Evolutionary conservation across 140 eudicot genomes (phyloP).

Genomic region (Flaveria floridana): DNA sequence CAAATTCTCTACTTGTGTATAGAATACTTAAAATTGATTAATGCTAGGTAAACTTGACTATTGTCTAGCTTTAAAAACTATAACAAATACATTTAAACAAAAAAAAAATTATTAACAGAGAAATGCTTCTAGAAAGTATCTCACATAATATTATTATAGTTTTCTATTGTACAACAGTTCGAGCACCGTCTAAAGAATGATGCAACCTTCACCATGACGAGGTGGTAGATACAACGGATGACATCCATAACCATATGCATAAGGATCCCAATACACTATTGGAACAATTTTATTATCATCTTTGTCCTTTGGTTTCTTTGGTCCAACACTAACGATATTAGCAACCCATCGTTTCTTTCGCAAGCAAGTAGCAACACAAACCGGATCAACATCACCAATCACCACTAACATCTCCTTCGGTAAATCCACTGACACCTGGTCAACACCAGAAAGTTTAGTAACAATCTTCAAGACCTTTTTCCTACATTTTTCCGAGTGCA

Average conservation of each 20-base stretch:
- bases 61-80: too few relatives aligned
- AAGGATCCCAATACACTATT: background rate
- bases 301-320: slow-evolving; percentile 24
- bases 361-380: slow-evolving; percentile 34
- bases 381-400: slow-evolving; percentile 55
- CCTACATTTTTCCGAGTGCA: slow-evolving; percentile 45
- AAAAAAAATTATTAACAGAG: too few relatives aligned
- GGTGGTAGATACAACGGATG: slow-evolving; percentile 7
- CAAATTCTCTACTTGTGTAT: background rate
- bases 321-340: slow-evolving; percentile 50
- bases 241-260: slow-evolving; percentile 5
- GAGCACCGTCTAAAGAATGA: slow-evolving; percentile 15
- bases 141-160: too few relatives aligned
- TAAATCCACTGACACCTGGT: slow-evolving; percentile 32
- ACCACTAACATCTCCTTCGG: slow-evolving; percentile 42
- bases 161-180: background rate
- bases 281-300: background rate
- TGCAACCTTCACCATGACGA: slow-evolving; percentile 20
- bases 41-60: too few relatives aligned
- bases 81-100: too few relatives aligned
- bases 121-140: too few relatives aligned
- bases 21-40: too few relatives aligned
- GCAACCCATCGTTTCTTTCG: slow-evolving; percentile 38
- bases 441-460: slow-evolving; percentile 37
- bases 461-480: slow-evolving; percentile 41